phyloP scores from a whole-genome alignment of 1,284 basidiomycete genomes.

The Ceratobasidium sp. region DNA sequence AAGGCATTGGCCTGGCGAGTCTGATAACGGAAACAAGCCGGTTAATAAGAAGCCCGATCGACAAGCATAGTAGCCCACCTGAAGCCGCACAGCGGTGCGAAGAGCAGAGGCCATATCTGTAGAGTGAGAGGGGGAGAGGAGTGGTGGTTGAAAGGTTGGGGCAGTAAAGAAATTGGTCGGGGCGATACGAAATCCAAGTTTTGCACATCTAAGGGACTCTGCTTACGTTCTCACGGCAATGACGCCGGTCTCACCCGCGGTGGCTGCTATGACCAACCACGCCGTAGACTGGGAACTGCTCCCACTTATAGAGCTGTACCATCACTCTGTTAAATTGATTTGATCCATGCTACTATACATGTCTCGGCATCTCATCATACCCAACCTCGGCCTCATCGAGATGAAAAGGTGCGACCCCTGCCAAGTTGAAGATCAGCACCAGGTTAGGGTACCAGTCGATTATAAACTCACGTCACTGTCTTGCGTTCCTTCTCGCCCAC shows the following conservation, averaged over 20 bases:
- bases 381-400: constrained; percentile 25
- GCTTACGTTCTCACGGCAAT: constrained; percentile 58
- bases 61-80: constrained; percentile 46
- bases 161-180: constrained; percentile 26
- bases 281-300: constrained; percentile 6
- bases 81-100: constrained; percentile 49
- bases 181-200: constrained; percentile 34
- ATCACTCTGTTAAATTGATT: constrained; percentile 12
- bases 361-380: neutral
- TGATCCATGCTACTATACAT: constrained; percentile 37
- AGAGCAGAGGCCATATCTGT: constrained; percentile 47
- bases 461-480: constrained; percentile 79
- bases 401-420: constrained; percentile 40
- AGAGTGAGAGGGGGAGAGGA: constrained; percentile 35
- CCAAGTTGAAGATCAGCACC: constrained; percentile 30
- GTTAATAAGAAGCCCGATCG: neutral
- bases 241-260: constrained; percentile 46
- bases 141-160: constrained; percentile 28
- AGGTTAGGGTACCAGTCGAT: neutral
- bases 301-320: neutral
- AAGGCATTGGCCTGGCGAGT: constrained; percentile 35
- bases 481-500: constrained; percentile 83
- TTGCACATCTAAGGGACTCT: constrained; percentile 51
- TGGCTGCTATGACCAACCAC: neutral
- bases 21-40: constrained; percentile 8